phyloP scores from a whole-genome alignment of 805 yeast genomes.

The Novakomyces olei region DNA sequence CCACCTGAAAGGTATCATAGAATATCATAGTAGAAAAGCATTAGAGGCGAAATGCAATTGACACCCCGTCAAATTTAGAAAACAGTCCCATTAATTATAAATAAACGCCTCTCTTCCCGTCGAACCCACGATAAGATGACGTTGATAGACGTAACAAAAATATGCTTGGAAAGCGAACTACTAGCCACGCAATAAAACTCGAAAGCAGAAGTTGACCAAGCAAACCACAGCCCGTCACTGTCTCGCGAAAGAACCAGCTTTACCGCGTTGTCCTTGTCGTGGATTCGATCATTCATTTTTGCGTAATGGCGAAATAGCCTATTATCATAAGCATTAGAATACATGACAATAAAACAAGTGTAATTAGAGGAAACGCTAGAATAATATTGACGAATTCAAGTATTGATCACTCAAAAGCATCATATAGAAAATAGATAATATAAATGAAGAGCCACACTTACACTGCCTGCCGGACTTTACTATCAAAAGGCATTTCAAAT shows the following conservation, averaged over 20 bases:
- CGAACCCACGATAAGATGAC: constrained; percentile 56
- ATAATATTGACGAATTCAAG: no score
- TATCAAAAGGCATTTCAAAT: no score
- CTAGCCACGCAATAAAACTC: constrained; percentile 44
- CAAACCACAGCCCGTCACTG: no score
- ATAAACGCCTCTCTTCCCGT: constrained; percentile 44
- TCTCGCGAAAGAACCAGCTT: no score
- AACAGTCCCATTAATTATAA: constrained; percentile 51
- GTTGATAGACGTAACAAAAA: constrained; percentile 38
- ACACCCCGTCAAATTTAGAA: no score
- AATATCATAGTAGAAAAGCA: no score
- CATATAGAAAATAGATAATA: no score
- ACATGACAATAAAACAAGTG: constrained; percentile 9
- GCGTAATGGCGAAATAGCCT: constrained; percentile 19
- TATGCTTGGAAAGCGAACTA: constrained; percentile 31
- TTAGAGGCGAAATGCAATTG: no score
- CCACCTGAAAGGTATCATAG: no score
- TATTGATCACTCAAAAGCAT: no score
- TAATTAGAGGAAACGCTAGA: constrained; percentile 18
- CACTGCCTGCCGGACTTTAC: no score
- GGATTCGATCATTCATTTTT: constrained; percentile 12
- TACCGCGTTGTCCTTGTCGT: constrained; percentile 11
- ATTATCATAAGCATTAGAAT: constrained; percentile 14
- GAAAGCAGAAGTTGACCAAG: constrained; percentile 35
- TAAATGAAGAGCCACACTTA: no score